Evolutionary conservation across 2,329 filamentous ascomycete species (phyloP).

Genomic region (Elsinoe batatas): DNA sequence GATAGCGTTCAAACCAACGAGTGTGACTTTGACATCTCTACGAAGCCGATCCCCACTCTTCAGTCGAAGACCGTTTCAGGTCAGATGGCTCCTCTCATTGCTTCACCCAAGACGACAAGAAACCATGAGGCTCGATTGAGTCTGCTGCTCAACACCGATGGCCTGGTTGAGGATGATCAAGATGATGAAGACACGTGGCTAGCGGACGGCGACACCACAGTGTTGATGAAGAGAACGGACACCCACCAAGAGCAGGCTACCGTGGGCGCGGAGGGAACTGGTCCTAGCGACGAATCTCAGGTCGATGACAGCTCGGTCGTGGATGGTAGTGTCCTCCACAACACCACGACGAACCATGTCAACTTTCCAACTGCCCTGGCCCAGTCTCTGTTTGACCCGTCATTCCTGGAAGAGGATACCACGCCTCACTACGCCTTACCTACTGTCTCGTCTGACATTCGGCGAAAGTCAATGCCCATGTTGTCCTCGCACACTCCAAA

Average conservation of each 20-base stretch:
- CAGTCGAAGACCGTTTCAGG: neutral
- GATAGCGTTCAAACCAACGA: constrained; percentile 2
- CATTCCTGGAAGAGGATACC: constrained; percentile 1
- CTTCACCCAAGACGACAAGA: neutral
- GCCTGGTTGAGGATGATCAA: neutral
- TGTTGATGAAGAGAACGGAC: constrained; percentile 7
- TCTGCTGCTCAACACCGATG: constrained; percentile 10
- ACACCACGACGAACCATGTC: neutral
- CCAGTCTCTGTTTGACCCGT: neutral
- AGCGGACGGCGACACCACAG: constrained; percentile 4
- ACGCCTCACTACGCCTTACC: constrained; percentile 25
- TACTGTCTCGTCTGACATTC: constrained; percentile 24
- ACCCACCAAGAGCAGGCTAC: neutral
- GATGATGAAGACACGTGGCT: neutral
- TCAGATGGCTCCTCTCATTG: neutral
- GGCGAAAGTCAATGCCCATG: constrained; percentile 26
- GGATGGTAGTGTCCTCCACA: constrained; percentile 5
- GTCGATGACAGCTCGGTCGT: neutral
- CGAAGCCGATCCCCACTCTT: neutral
- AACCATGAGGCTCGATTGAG: constrained; percentile 5
- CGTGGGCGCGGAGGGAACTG: neutral
- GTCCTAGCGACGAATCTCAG: neutral
- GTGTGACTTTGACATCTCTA: neutral
- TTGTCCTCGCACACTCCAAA: constrained; percentile 17
- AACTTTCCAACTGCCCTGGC: neutral